Evolutionary conservation across 1,284 basidiomycete genomes (phyloP), one percentile per base, ranked within the genome.

Genomic region (Cryptococcus deneoformans): DNA sequence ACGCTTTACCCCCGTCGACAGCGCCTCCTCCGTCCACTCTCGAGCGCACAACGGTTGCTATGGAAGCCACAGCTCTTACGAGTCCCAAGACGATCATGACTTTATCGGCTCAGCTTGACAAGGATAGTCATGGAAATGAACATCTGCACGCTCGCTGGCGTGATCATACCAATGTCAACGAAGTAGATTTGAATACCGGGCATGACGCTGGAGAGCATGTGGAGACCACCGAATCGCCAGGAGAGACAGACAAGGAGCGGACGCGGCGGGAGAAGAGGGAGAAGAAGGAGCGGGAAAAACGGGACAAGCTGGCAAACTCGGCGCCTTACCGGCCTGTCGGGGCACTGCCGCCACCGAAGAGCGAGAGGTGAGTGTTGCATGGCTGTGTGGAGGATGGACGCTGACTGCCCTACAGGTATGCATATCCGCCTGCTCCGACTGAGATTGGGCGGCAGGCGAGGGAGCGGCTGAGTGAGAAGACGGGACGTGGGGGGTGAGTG

Each of bases 41-140:
- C 38, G 36, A 42, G n/a, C 54, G 35, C 11, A 40, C 56, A 5
- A 14, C 29, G 5, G 29, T 16, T 34, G 34, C 49, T 16, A 7
- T 47, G 20, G 24, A 35, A 34, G 39, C 39, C 34, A 49, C 47
- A 12, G 45, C 37, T 16, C 56, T 59, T 14, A 49, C 60, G 37
- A 51, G 34, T 7, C 64, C 67, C 2, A 58, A 67, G 47, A 71
- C 69, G 2, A 54, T 71, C 40, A 54, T 62, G 6, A 66, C 65
- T 5, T 50, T 71, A 29, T 67, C 66, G n/a, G 68, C 68, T 9
- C 65, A 71, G 24, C 56, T 71, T 8, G 66, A 69, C 40, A 52
- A 59, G 35, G 65, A 67, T 54, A 50, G 57, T 9, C 50, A 62
- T 5, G 69, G 69, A 6, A 64, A 68, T 48, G 65, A 69, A 51